Conservation (phyloP, 2,329 filamentous ascomycete species). For the Aspergillus carbonarius region DNA sequence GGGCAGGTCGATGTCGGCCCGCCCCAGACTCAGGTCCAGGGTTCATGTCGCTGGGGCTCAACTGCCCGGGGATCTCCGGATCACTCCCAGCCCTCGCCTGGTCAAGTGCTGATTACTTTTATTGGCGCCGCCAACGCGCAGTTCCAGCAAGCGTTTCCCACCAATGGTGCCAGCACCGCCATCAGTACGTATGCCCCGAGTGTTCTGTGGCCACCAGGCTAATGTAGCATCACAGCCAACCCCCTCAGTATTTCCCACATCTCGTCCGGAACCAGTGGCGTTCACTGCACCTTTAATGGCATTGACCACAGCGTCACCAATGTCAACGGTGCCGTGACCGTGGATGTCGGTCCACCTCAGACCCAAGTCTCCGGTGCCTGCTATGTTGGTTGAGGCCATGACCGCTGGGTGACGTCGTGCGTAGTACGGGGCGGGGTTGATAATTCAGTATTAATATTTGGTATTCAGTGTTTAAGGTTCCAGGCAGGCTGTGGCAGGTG, state of each 20-base stretch:
- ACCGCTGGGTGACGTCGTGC: too few species aligned
- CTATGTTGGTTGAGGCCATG: neutral
- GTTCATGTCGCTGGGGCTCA: constrained; percentile 11
- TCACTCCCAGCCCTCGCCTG: neutral
- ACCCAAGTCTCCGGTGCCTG: constrained; percentile 12
- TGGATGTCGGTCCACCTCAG: constrained; percentile 14
- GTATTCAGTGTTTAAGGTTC: too few species aligned
- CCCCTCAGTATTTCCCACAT: constrained; percentile 11
- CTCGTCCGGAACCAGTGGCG: neutral
- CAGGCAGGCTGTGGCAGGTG: too few species aligned
- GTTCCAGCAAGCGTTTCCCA: neutral
- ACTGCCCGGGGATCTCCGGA: neutral
- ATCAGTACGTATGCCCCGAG: neutral
- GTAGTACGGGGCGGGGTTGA: neutral
- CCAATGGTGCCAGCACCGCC: neutral
- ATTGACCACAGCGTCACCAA: constrained; percentile 9
- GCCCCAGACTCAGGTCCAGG: constrained; percentile 24
- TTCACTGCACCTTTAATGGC: constrained; percentile 6
- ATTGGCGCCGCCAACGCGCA: constrained; percentile 6
- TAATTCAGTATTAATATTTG: neutral
- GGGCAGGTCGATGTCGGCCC: constrained; percentile 23
- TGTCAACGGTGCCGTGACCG: constrained; percentile 6
- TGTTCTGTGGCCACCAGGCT: neutral
- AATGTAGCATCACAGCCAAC: neutral
- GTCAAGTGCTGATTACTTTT: constrained; percentile 6